Conservation (phyloP, 495 filamentous ascomycete genomes). For the Annulohypoxylon moriforme region DNA sequence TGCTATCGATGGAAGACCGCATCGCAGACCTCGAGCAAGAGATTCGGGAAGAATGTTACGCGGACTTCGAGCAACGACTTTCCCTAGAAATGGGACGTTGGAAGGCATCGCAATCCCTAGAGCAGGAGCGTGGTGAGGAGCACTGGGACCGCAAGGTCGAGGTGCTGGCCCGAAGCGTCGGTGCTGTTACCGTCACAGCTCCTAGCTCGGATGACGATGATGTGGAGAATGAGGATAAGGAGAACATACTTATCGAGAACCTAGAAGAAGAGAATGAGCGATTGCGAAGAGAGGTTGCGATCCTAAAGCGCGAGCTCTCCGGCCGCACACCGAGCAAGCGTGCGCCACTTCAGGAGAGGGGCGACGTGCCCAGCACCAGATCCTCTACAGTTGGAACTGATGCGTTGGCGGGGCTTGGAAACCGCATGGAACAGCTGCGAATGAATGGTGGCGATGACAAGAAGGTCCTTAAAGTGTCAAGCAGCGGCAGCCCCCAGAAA, state of each 20-base stretch:
- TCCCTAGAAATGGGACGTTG: conserved; percentile 79
- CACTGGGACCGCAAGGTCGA: conserved; percentile 93
- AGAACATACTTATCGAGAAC: conserved; percentile 63
- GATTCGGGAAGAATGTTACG: conserved; percentile 88
- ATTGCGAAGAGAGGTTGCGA: conserved; percentile 63
- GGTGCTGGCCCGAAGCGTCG: conserved; percentile 77
- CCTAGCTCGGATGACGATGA: conserved; percentile 39
- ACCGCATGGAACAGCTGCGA: conserved; percentile 45
- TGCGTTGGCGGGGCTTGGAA: conserved; percentile 35
- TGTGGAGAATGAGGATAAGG: conserved; percentile 61
- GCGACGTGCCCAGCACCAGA: conserved; percentile 44
- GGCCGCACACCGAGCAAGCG: conserved; percentile 57
- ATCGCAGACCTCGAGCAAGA: conserved; percentile 80
- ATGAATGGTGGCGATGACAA: conserved; percentile 41
- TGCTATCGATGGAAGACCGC: conserved; percentile 72
- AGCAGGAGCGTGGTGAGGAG: conserved; percentile 80
- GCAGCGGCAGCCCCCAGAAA: conserved; percentile 49
- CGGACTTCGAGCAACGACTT: conserved; percentile 83
- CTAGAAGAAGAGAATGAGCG: conserved; percentile 72
- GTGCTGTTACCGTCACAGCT: conserved; percentile 44
- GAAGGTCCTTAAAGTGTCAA: conserved; percentile 43
- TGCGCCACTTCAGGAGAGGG: conserved; percentile 57
- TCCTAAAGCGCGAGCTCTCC: conserved; percentile 61
- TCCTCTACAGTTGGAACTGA: conserved; percentile 13
- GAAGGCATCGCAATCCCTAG: conserved; percentile 76